Evolutionary conservation across 225 moss, liverwort and hornwort genomes (phyloP).

Genomic region (Bryum argenteum): DNA sequence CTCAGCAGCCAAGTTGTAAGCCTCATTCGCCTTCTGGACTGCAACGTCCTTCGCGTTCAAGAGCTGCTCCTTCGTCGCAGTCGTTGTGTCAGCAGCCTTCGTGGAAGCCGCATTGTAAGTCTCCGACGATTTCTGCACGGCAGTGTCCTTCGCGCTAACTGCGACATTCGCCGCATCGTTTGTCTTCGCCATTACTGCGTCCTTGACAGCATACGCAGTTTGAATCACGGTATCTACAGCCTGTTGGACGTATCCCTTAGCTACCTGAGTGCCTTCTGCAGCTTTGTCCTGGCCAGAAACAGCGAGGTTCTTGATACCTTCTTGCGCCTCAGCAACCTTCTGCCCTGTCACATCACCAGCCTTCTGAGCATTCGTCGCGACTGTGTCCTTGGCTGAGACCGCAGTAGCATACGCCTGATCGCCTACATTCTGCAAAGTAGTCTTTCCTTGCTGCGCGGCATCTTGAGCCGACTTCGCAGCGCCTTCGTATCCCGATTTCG

Average conservation of each 20-base stretch:
- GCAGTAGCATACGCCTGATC: slow-evolving; percentile 34
- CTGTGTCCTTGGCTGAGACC: slow-evolving; percentile 30
- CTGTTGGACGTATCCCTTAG: slow-evolving; percentile 49
- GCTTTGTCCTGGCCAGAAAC: slow-evolving; percentile 46
- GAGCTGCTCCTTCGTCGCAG: slow-evolving; percentile 30
- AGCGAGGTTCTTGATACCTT: slow-evolving; percentile 42
- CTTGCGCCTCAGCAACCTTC: slow-evolving; percentile 40
- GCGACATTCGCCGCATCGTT: slow-evolving; percentile 35
- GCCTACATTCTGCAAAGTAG: slow-evolving; percentile 27
- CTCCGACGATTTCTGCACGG: slow-evolving; percentile 32
- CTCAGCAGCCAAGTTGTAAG: slow-evolving; percentile 25
- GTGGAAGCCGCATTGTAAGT: slow-evolving; percentile 37
- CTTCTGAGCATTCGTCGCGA: slow-evolving; percentile 22
- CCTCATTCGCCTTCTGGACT: slow-evolving; percentile 46
- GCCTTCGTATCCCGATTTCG: slow-evolving; percentile 16
- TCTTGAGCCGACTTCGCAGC: slow-evolving; percentile 22
- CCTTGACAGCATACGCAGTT: slow-evolving; percentile 55
- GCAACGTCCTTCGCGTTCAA: slow-evolving; percentile 37
- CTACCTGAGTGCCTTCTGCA: slow-evolving; percentile 27
- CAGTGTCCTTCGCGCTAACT: slow-evolving; percentile 30
- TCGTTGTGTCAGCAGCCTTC: slow-evolving; percentile 19
- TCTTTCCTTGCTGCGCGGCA: slow-evolving; percentile 34
- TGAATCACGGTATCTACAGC: slow-evolving; percentile 51
- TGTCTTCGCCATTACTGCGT: slow-evolving; percentile 47
- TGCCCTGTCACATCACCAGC: slow-evolving; percentile 14